Evolutionary conservation across 495 filamentous ascomycete genomes (phyloP).

Genomic region (Hyaloscypha variabilis): DNA sequence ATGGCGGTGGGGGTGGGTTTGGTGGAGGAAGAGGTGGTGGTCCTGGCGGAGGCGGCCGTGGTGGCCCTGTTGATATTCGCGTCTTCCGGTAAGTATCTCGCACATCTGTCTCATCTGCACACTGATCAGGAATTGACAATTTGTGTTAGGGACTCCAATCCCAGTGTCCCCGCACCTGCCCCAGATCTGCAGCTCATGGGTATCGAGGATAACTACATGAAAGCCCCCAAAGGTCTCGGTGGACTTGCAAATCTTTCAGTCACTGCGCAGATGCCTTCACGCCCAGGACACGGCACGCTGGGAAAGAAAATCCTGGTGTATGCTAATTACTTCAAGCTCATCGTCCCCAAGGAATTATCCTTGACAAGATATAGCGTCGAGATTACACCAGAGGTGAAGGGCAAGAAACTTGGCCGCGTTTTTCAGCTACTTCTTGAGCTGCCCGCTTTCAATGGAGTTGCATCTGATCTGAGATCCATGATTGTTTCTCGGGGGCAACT

Average conservation of each 20-base stretch:
- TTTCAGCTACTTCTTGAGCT: conserved; percentile 50
- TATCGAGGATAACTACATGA: conserved; percentile 27
- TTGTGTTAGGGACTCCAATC: conserved; percentile 4
- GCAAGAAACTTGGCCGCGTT: conserved; percentile 50
- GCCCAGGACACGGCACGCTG: conserved; percentile 53
- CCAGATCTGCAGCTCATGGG: conserved; percentile 14
- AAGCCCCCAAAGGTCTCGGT: conserved; percentile 11
- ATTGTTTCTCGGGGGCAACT: conserved; percentile 43
- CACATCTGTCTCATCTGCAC: background rate
- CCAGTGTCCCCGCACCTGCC: conserved; percentile 1
- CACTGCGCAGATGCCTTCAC: conserved; percentile 32
- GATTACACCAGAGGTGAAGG: conserved; percentile 36
- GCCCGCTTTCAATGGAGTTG: conserved; percentile 44
- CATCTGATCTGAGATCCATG: conserved; percentile 52
- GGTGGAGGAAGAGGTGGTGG: conserved; percentile 20
- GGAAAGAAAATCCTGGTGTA: conserved; percentile 47
- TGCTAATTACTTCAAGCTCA: conserved; percentile 55
- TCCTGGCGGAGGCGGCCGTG: conserved; percentile 30
- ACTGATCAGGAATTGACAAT: too few species aligned
- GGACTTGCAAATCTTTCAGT: conserved; percentile 17
- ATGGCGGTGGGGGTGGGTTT: conserved; percentile 24
- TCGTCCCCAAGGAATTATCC: conserved; percentile 34
- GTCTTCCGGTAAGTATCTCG: conserved; percentile 25
- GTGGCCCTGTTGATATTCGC: conserved; percentile 21
- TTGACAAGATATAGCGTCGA: conserved; percentile 49